Percentiles rank a stretch among this genome's conserved stretches.
phyloP scores from a whole-genome alignment of 352 stramenopile genomes.

The Globisporangium paroecandrum region DNA sequence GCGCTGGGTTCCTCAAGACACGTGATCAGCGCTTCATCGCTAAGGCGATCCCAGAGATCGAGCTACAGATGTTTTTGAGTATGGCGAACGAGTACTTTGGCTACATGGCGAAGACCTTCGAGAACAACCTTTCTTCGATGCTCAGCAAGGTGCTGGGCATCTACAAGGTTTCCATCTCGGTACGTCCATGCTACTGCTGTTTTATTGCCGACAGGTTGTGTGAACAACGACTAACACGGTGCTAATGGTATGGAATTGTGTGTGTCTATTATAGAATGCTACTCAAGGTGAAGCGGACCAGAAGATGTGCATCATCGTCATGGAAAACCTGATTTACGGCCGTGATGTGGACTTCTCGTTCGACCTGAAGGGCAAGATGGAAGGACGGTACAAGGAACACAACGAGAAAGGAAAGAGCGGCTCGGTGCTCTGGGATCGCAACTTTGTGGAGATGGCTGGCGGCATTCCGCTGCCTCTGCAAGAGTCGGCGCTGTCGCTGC shows the following conservation, averaged over 20 bases:
- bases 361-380: constrained; percentile 87
- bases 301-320: constrained; percentile 86
- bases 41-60: constrained; percentile 83
- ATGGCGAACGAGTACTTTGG: constrained; percentile 89
- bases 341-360: constrained; percentile 85
- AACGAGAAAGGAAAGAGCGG: constrained; percentile 27
- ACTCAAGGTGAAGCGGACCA: constrained; percentile 56
- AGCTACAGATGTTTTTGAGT: constrained; percentile 88
- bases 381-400: constrained; percentile 67
- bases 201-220: background rate
- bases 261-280: constrained; percentile 10
- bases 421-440: constrained; percentile 79
- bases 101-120: constrained; percentile 87
- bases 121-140: constrained; percentile 85
- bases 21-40: constrained; percentile 85
- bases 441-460: constrained; percentile 82
- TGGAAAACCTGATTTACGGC: constrained; percentile 87
- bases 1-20: constrained; percentile 83
- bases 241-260: background rate
- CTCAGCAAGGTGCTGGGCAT: constrained; percentile 85
- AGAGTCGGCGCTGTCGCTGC: constrained; percentile 74
- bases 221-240: background rate
- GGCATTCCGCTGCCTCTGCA: constrained; percentile 81
- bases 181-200: constrained; percentile 11
- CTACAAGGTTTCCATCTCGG: constrained; percentile 82